These are phyloP conservation scores for Euryodendron excelsum DNA, from an alignment of 148 eudicot species.

Conservation along the genomic window DNA sequence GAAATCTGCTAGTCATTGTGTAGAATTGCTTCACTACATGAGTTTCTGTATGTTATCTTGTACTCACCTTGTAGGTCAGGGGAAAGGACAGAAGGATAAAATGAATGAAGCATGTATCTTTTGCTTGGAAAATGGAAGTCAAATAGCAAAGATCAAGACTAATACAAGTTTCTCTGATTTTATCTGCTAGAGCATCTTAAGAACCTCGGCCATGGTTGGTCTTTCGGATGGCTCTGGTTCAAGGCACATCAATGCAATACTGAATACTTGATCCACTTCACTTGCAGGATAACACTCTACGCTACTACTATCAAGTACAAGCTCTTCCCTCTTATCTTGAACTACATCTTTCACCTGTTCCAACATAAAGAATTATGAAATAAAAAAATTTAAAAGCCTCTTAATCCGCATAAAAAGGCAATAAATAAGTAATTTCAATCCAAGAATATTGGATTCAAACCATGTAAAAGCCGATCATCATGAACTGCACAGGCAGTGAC, in stretches of 20 bases:
- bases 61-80: neutral
- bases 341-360: conserved; percentile 79
- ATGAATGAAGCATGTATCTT: neutral
- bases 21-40: neutral
- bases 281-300: conserved; percentile 45
- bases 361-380: conserved; percentile 7
- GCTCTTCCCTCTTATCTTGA: conserved; percentile 62
- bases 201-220: conserved; percentile 72
- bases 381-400: neutral
- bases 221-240: conserved; percentile 67
- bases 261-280: conserved; percentile 57
- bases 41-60: neutral
- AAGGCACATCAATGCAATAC: conserved; percentile 69
- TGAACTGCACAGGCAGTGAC: neutral
- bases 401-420: neutral
- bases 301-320: conserved; percentile 62
- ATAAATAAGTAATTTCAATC: neutral
- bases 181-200: conserved; percentile 66
- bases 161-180: conserved; percentile 26
- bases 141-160: conserved; percentile 13
- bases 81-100: neutral
- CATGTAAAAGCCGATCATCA: too few relatives aligned
- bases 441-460: too few relatives aligned
- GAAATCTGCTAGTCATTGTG: neutral
- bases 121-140: neutral